Evolutionary conservation across 2,329 filamentous ascomycete species (phyloP).

Genomic region (Cladophialophora carrionii): DNA sequence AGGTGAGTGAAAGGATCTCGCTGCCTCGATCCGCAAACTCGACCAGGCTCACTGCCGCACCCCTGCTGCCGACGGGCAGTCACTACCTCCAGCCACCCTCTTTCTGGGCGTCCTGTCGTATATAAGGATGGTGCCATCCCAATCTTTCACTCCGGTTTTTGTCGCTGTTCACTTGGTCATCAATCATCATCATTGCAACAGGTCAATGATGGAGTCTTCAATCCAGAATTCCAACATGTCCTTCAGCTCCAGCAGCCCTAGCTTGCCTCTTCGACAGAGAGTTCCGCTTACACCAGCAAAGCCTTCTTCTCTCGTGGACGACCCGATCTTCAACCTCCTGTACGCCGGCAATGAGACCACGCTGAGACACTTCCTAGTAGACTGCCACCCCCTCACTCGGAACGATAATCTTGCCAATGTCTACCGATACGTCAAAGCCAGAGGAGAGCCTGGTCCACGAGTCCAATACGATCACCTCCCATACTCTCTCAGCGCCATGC

Average conservation of each 20-base stretch:
- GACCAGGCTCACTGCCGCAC: conserved; percentile 9
- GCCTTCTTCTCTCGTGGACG: conserved; percentile 16
- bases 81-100: conserved; percentile 2
- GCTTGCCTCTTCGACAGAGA: conserved; percentile 28
- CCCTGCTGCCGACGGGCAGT: neutral
- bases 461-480: conserved; percentile 30
- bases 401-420: conserved; percentile 11
- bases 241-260: conserved; percentile 6
- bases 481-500: conserved; percentile 24
- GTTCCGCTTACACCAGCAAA: neutral
- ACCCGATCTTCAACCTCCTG: conserved; percentile 27
- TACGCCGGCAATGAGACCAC: conserved; percentile 29
- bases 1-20: conserved; percentile 1
- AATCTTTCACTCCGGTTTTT: neutral
- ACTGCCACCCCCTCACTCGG: conserved; percentile 21
- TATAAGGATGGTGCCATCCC: neutral
- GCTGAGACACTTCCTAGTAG: conserved; percentile 24
- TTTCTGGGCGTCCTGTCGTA: neutral
- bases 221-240: conserved; percentile 12
- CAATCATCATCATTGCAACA: neutral
- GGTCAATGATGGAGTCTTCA: neutral
- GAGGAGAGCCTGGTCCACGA: conserved; percentile 25
- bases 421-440: conserved; percentile 18
- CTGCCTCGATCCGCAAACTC: neutral
- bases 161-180: neutral